Evolutionary conservation across 495 filamentous ascomycete genomes (phyloP).

Genomic region (Evernia prunastri): DNA sequence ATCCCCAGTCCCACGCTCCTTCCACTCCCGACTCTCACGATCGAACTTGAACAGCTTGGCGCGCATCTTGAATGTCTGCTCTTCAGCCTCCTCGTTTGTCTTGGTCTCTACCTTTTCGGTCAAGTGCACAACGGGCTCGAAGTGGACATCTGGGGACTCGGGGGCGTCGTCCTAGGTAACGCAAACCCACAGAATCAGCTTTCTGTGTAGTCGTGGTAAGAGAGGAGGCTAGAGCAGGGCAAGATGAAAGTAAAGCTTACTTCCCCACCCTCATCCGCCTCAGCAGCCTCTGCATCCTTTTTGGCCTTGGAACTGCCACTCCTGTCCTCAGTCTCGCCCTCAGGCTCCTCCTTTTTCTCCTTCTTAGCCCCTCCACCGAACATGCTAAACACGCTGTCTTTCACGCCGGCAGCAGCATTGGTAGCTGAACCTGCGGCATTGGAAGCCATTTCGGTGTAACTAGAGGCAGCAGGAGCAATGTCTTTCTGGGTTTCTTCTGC

Average conservation of each 20-base stretch:
- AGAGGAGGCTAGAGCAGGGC: conserved; percentile 9
- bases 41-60: conserved; percentile 99
- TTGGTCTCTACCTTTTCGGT: conserved; percentile 94
- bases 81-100: conserved; percentile 97
- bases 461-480: conserved; percentile 30
- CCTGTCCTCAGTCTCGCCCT: conserved; percentile 67
- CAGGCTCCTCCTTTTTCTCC: conserved; percentile 75
- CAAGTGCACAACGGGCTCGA: conserved; percentile 90
- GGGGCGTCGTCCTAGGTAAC: conserved; percentile 57
- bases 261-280: conserved; percentile 40
- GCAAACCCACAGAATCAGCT: background rate
- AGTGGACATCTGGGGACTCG: conserved; percentile 88
- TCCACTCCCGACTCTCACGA: conserved; percentile 87
- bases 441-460: conserved; percentile 34
- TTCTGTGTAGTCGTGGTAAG: too few species aligned
- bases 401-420: conserved; percentile 47
- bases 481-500: conserved; percentile 34
- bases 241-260: background rate
- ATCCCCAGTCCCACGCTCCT: conserved; percentile 97
- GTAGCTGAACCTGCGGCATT: conserved; percentile 42
- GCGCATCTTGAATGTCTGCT: conserved; percentile 97
- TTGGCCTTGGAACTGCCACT: conserved; percentile 82
- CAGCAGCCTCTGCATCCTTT: conserved; percentile 52
- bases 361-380: conserved; percentile 87
- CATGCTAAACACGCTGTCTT: conserved; percentile 87